phyloP scores from a whole-genome alignment of 148 eudicot genomes.

The Silene conica region DNA sequence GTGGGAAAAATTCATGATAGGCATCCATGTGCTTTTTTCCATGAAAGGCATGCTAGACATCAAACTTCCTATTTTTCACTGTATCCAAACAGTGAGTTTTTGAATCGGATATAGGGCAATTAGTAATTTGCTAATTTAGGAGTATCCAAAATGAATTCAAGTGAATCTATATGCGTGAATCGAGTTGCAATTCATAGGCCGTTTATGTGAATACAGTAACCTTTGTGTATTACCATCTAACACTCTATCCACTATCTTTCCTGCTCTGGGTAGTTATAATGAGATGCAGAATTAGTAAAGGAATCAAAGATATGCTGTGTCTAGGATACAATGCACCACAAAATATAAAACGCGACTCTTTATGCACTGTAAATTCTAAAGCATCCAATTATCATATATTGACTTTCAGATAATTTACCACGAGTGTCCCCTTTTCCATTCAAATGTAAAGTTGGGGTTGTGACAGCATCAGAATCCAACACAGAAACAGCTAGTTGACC shows the following conservation, averaged over 20 bases:
- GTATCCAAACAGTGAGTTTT: neutral
- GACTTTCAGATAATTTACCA: slow-evolving; percentile 3
- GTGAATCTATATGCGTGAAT: neutral
- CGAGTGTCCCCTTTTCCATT: neutral
- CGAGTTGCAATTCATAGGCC: neutral
- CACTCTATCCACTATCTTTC: neutral
- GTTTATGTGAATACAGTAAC: neutral
- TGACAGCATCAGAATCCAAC: neutral
- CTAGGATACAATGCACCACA: neutral
- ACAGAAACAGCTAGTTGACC: neutral
- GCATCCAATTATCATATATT: neutral
- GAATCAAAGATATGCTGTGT: neutral
- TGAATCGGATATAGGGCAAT: neutral
- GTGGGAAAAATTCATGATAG: neutral
- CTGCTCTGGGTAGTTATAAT: neutral
- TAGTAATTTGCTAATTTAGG: neutral
- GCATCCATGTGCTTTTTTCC: too few relatives aligned
- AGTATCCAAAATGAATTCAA: neutral
- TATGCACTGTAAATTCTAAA: neutral
- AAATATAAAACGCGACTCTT: neutral
- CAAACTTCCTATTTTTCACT: neutral
- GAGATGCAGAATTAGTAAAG: neutral
- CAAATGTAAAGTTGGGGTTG: neutral
- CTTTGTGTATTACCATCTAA: neutral
- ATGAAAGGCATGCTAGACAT: slow-evolving; percentile 2